Evolutionary conservation across 495 filamentous ascomycete genomes (phyloP), one percentile per base, ranked within the genome.

Genomic region (Chaetomium fimeti): DNA sequence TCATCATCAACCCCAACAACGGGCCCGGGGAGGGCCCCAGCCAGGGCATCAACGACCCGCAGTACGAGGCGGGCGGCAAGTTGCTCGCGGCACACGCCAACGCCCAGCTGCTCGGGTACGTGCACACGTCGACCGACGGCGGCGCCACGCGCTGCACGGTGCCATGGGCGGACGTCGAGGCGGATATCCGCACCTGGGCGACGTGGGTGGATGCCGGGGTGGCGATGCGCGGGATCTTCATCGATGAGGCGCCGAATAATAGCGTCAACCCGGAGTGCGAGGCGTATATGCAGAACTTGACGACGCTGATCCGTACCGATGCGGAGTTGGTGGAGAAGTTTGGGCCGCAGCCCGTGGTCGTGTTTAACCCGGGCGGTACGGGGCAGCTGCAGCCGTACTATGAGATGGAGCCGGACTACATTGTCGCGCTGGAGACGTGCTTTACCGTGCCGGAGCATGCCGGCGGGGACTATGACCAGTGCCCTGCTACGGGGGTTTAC

Each of bases 31-130:
- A 79, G 2, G 60, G 47, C 1, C 20, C 54, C 40, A 47, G 20
- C 55, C 25, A 55, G 5, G 67, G 71, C 15, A 63, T 56, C 63
- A 24, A 43, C 45, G 68, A 72, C 70, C 18, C 56, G 38, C 20
- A 58, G 5, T 58, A 58, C 56, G 38, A 6, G 6, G 56, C 61
- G 12, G 77, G 66, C 6, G 64, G 83, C 54, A 62, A 69, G 12
- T 73, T 73, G 53, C 70, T 84, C 4, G 80, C 78, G 60, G 69
- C 67, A 22, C 76, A 79, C 49, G 2, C 71, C 42, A 82, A 84
- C 62, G 76, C 80, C 38, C 66, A 72, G 25, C 74, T 79, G 3
- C 56, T 84, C 38, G 82, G 82, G n/a, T 84, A 84, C 65, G 77
- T 84, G 11, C 74, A 71, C 29, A 83, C 80, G 2, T 42, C 57